A percentile compares a stretch with the other conserved stretches of the same genome.
phyloP scores from a whole-genome alignment of 768 basidiomycete species.

The Daedalea quercina region DNA sequence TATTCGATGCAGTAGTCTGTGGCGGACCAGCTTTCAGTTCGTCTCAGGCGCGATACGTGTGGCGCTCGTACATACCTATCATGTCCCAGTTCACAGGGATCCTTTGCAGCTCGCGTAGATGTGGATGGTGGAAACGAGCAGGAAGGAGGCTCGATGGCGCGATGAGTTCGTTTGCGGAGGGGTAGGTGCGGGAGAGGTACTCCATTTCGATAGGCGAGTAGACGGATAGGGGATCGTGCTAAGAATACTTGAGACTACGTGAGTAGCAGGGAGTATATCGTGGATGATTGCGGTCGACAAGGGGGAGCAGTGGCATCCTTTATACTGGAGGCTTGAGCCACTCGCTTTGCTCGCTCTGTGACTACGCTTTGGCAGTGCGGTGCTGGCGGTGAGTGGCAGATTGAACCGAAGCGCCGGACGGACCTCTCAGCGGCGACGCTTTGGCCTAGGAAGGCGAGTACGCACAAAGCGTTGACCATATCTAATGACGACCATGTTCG shows the following conservation, averaged over 20 bases:
- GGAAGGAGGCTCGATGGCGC: constrained; percentile 8
- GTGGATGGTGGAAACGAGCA: background rate
- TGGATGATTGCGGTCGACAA: background rate
- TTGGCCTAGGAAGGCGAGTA: background rate
- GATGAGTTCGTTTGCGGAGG: background rate
- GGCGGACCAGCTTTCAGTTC: too few species aligned
- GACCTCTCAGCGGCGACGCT: background rate
- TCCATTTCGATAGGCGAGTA: background rate
- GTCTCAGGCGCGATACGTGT: too few species aligned
- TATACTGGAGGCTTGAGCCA: background rate
- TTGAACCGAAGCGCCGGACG: background rate
- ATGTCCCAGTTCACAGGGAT: background rate
- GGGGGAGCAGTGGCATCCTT: background rate
- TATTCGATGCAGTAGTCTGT: constrained; percentile 13
- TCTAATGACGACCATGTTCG: background rate
- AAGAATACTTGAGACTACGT: background rate
- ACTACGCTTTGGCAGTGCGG: background rate
- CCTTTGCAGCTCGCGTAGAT: constrained; percentile 3
- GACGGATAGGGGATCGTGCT: background rate
- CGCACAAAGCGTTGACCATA: background rate
- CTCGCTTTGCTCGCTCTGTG: background rate
- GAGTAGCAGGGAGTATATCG: background rate
- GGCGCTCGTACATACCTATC: too few species aligned
- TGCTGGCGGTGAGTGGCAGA: background rate
- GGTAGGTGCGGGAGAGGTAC: background rate